Evolutionary conservation across 345 rosid species (phyloP).

Genomic region (Iberis pinnata): DNA sequence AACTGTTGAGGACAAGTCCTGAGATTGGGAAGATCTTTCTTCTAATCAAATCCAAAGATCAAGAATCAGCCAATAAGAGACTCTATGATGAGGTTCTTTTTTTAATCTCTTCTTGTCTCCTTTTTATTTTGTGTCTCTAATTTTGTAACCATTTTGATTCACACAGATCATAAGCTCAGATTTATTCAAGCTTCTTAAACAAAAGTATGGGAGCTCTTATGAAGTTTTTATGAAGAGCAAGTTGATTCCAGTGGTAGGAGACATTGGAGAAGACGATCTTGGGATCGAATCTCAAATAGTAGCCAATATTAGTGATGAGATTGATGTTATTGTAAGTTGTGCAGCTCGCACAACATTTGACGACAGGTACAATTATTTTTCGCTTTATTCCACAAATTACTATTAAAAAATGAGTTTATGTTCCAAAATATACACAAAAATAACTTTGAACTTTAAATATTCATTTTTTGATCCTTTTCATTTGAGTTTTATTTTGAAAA

Average conservation of each 20-base stretch:
- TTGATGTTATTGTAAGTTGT: constrained; percentile 54
- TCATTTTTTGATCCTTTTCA: too few species aligned
- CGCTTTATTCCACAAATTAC: too few species aligned
- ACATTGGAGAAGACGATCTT: too few species aligned
- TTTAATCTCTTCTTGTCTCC: too few species aligned
- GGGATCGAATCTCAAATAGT: constrained; percentile 13
- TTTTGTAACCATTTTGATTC: background rate
- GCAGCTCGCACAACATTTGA: constrained; percentile 58
- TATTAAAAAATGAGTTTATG: too few species aligned
- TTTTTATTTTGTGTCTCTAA: background rate
- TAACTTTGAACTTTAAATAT: too few species aligned
- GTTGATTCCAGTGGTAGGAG: constrained; percentile 35
- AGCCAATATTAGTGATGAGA: constrained; percentile 37
- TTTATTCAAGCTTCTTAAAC: constrained; percentile 22
- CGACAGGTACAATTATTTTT: too few species aligned
- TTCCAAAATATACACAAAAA: too few species aligned
- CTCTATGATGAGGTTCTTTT: constrained; percentile 23
- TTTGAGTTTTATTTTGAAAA: too few species aligned
- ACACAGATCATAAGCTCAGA: too few species aligned
- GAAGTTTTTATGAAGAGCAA: constrained; percentile 29
- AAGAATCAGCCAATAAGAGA: too few species aligned
- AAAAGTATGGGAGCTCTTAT: constrained; percentile 24
- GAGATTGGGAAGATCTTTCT: constrained; percentile 29
- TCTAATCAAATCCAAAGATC: too few species aligned
- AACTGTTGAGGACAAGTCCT: constrained; percentile 30